Base-by-base conservation (phyloP, 257 asterid species). In the Solanum lycopersicoides region DNA sequence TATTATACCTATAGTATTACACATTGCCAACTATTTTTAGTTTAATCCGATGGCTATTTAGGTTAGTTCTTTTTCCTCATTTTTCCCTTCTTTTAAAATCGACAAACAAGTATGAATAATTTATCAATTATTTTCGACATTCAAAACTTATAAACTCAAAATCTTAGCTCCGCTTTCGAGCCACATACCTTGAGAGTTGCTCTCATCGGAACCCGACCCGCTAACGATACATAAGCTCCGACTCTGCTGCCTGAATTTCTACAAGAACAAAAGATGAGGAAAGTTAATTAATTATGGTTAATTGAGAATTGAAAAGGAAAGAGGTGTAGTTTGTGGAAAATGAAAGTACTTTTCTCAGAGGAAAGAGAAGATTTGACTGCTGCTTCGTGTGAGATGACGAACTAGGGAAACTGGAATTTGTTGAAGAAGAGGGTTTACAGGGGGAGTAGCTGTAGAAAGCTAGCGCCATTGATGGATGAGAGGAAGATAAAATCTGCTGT, bases 391-490 rank as follows among this genome's bases (percentile, higher is more conserved):
- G 76, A 56, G 86, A 39, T 87, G 84, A 44, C 15, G 91, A 73
- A 75, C 11, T 85, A 56, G 3, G 10, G 86, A 72, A 87, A 66
- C 63, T 90, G 89, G 94, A 93, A 93, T 66, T 89, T 88, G 32
- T 50, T 68, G 88, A 72, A 73, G 86, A 77, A 75, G 66, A 34
- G 86, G 92, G 91, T 59, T 86, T 37, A 34, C 89, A 87, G 18
- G 72, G 88, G 86, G 41, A 37, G 87, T 32, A 34, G 87, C 85
- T 87, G 89, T 87, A 87, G 77, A 85, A 44, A 83, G 90, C 68
- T 63, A 89, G 90, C 93, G 97, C 95, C 99, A 96, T 96, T 86
- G 83, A 50, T 32, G 28, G 39, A 59, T 25, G 82, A n/a, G 82
- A 87, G 66, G 25, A 16, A 68, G 21, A 84, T 44, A 12, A n/a